Conservation (phyloP, 1,139 yeast species). For the Taphrina confusa region DNA sequence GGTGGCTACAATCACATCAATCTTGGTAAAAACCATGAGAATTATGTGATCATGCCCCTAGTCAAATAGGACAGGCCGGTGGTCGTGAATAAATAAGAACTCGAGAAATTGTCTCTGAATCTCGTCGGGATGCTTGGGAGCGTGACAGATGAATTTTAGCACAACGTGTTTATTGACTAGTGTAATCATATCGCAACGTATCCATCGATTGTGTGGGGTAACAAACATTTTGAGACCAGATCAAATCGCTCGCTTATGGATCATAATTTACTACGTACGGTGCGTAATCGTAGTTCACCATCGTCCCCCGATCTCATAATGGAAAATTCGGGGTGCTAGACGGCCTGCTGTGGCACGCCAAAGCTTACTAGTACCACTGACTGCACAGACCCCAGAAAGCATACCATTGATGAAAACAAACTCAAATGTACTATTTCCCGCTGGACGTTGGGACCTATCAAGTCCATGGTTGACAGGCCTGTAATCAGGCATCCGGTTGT, state of each 20-base stretch:
- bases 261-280: background rate
- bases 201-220: too few species aligned
- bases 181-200: too few species aligned
- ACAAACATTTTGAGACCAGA: too few species aligned
- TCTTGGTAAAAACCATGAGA: background rate
- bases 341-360: background rate
- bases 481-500: background rate
- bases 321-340: background rate
- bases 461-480: background rate
- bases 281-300: background rate
- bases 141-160: too few species aligned
- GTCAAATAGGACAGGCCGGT: too few species aligned
- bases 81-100: too few species aligned
- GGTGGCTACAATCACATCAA: conserved; percentile 2
- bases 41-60: background rate
- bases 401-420: conserved; percentile 1
- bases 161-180: too few species aligned
- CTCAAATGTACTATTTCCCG: conserved; percentile 1
- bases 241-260: too few species aligned
- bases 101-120: too few species aligned
- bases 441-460: background rate
- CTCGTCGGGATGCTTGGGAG: too few species aligned
- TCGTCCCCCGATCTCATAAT: conserved; percentile 2
- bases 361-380: background rate
- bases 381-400: background rate